Conservation (phyloP, 2,329 filamentous ascomycete genomes). For the Penicillium psychrosexuale region DNA sequence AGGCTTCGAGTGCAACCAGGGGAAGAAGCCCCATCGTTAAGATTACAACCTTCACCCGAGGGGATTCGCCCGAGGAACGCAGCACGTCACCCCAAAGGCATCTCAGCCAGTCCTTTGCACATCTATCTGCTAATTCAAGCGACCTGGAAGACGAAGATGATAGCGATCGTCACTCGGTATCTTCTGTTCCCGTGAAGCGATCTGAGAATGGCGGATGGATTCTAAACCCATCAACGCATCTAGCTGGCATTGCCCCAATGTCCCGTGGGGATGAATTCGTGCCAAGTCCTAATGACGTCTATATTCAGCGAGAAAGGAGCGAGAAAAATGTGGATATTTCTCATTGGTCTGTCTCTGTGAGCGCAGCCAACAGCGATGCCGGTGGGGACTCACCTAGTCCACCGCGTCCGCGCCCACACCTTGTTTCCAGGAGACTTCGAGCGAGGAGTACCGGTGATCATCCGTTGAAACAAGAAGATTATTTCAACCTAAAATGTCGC, state of each 20-base stretch:
- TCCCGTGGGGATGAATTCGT: conserved; percentile 46
- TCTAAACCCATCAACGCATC: conserved; percentile 36
- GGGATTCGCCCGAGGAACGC: conserved; percentile 43
- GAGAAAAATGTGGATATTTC: conserved; percentile 55
- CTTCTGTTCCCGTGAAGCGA: conserved; percentile 29
- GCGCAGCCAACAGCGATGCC: conserved; percentile 45
- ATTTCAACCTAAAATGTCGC: conserved; percentile 30
- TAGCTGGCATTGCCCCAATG: conserved; percentile 48
- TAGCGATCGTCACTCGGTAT: conserved; percentile 17
- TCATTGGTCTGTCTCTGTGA: conserved; percentile 53
- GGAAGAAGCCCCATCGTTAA: conserved; percentile 46
- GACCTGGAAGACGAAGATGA: conserved; percentile 29
- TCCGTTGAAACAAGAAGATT: conserved; percentile 32
- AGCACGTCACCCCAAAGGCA: conserved; percentile 20
- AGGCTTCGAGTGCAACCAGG: conserved; percentile 23
- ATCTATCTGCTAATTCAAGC: conserved; percentile 34
- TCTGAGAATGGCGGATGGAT: conserved; percentile 50
- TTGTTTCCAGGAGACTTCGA: conserved; percentile 37
- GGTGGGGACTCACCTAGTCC: conserved; percentile 27
- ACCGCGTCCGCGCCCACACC: conserved; percentile 22
- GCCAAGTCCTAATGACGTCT: conserved; percentile 51
- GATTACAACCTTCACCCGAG: conserved; percentile 42
- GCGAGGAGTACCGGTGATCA: conserved; percentile 46
- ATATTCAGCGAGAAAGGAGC: conserved; percentile 45
- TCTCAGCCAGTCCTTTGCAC: conserved; percentile 33